Evolutionary conservation across 1,139 yeast genomes (phyloP).

Genomic region (Yamadazyma trypodendri): DNA sequence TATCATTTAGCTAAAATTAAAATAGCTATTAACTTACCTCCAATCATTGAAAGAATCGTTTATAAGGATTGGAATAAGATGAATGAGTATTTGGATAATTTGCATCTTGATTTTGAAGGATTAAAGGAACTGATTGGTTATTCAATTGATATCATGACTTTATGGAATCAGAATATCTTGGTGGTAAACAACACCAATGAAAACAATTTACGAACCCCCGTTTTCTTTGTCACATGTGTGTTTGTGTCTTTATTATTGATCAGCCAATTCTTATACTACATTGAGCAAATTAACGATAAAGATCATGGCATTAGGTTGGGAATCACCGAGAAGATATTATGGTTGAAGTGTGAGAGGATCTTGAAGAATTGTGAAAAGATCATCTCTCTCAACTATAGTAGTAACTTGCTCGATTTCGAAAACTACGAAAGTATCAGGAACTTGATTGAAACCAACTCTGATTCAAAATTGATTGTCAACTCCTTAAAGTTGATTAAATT

Average conservation of each 20-base stretch:
- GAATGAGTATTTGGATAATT: slow-evolving; percentile 48
- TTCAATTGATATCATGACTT: slow-evolving; percentile 57
- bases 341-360: slow-evolving; percentile 51
- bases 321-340: slow-evolving; percentile 44
- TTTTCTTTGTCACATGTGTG: slow-evolving; percentile 67
- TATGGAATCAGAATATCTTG: slow-evolving; percentile 70
- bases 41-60: slow-evolving; percentile 57
- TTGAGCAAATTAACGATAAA: slow-evolving; percentile 40
- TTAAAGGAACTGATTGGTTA: slow-evolving; percentile 57
- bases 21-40: slow-evolving; percentile 56
- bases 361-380: slow-evolving; percentile 55
- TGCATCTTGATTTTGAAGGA: slow-evolving; percentile 52
- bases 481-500: slow-evolving; percentile 25
- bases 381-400: slow-evolving; percentile 13
- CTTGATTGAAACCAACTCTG: slow-evolving; percentile 19
- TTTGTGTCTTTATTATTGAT: slow-evolving; percentile 59
- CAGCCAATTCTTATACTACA: slow-evolving; percentile 56
- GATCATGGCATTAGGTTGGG: slow-evolving; percentile 18
- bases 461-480: slow-evolving; percentile 17
- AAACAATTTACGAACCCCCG: slow-evolving; percentile 69
- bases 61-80: slow-evolving; percentile 62
- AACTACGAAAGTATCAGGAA: slow-evolving; percentile 33
- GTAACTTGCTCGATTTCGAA: slow-evolving; percentile 14
- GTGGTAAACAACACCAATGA: slow-evolving; percentile 61
- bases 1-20: slow-evolving; percentile 63